Base-by-base conservation (phyloP, 2,329 filamentous ascomycete genomes). In the Fusarium napiforme region DNA sequence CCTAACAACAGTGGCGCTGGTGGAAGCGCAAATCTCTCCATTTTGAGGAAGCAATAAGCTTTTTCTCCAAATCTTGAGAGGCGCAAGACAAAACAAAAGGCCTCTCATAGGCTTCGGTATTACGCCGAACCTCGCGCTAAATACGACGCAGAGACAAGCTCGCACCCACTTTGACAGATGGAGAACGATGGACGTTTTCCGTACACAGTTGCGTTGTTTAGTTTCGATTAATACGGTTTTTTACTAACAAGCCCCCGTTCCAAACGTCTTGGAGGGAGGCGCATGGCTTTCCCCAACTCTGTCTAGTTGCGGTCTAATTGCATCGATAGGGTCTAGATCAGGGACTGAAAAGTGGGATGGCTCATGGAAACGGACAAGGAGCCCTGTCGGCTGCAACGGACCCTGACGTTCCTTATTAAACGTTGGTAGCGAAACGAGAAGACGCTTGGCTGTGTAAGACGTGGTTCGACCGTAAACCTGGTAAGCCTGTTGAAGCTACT, bases 211-310 rank as follows among this genome's bases (percentile, higher is more conserved):
- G 28, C 15, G 45, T 53, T 43, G 26, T 21, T 53, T 47, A 40
- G 40, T 59, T 69, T 59, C 36, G 34, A 74, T 77, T 74, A 66
- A 74, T 66, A 75, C 75, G 71, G 56, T 69, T 69, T 72, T 60
- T 42, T 55, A 74, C 70, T 65, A 52, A 26, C 18, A 28, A 21
- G 26, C 34, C 61, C 71, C 61, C 60, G 62, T 59, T 64, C 60
- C 42, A 56, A 69, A 72, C 71, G 71, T 68, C 45, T 64, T 60
- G 42, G 52, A 67, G 45, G 57, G 26, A 64, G 34, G 39, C 50
- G 28, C 9, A 52, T 30, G 21, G 28, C 40, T 34, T 68, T 67
- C 67, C 61, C 64, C 46, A 57, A 67, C 62, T 60, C 58, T 45
- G 47, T 43, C 63, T 68, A 63, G 49, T 64, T 30, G 45, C 62